Evolutionary conservation across 495 filamentous ascomycete genomes (phyloP).

Genomic region (Pyrenopolyporus hunteri): DNA sequence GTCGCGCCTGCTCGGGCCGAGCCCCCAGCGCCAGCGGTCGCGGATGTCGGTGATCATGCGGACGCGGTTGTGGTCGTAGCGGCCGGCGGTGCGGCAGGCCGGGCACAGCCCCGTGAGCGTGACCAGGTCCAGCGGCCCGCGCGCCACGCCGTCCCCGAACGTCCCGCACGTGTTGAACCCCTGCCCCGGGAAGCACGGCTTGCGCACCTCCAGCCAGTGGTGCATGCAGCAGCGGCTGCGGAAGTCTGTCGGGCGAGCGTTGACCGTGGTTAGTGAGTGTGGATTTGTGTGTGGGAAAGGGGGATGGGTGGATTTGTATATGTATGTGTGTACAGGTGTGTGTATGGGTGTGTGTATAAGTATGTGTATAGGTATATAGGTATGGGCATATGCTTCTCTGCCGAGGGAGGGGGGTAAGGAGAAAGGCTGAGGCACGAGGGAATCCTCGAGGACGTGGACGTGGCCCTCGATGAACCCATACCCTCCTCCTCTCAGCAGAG

Average conservation of each 20-base stretch:
- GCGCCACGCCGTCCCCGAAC: slow-evolving; percentile 40
- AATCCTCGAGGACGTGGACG: too few relatives aligned
- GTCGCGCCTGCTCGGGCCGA: slow-evolving; percentile 45
- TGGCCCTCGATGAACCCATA: too few relatives aligned
- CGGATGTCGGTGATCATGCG: slow-evolving; percentile 43
- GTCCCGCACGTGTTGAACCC: slow-evolving; percentile 46
- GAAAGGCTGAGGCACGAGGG: too few relatives aligned
- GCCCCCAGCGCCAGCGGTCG: slow-evolving; percentile 45
- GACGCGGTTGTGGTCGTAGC: slow-evolving; percentile 47
- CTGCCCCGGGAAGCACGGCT: slow-evolving; percentile 44
- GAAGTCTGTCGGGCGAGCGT: slow-evolving; percentile 32
- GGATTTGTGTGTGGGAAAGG: background rate
- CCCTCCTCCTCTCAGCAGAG: too few relatives aligned
- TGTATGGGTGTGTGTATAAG: too few relatives aligned
- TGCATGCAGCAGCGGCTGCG: slow-evolving; percentile 48
- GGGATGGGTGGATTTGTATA: background rate
- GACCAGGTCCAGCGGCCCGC: slow-evolving; percentile 21
- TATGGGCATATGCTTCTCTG: too few relatives aligned
- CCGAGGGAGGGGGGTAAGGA: too few relatives aligned
- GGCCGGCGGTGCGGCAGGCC: slow-evolving; percentile 30
- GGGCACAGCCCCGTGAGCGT: slow-evolving; percentile 28
- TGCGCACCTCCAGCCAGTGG: slow-evolving; percentile 46
- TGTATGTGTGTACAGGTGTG: too few relatives aligned
- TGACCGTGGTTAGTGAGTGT: background rate
- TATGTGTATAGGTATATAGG: too few relatives aligned